Evolutionary conservation across 805 yeast species (phyloP), one percentile per base, ranked within the genome.

Genomic region (Candida pseudoglaebosa): DNA sequence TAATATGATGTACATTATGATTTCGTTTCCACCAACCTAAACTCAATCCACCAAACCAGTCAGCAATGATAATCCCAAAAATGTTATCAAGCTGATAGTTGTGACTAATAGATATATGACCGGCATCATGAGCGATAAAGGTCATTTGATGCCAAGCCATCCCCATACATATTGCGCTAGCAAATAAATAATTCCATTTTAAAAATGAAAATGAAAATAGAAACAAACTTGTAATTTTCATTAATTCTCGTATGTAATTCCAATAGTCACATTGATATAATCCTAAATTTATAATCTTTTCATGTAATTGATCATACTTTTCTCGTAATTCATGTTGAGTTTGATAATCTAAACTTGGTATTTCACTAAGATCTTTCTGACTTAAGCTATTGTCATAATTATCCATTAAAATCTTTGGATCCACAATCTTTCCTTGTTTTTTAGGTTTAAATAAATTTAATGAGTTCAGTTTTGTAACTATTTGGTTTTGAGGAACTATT

Each of bases 11-110:
- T n/a, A 88, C 95, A 56, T 88, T 88, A 61, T 88, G 96, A 59
- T 85, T 88, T 37, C 90, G 71, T 51, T 88, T 89, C 96, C 96
- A 88, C 96, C 96, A 88, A 2, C 95, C 95, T 15, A 87, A 55
- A 33, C 95, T 84, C 30, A 88, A 68, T 0, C 96, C 96, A n/a
- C 96, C 96, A 37, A 80, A 61, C 67, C 73, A 88, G 45, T 85
- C 78, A 1, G 95, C 95, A 36, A 88, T 67, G 2, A 77, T 36
- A 58, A 81, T 77, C 1, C 95, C 95, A 41, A 85, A 69, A 14
- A 83, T 56, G 53, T 82, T 88, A 58, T 88, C 96, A 7, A 77
- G 33, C 48, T 80, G 83, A 59, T 83, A 88, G 50, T 84, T 69
- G 56, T 88, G 96, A 0, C 95, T 82, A 37, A 88, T 82, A 2